Evolutionary conservation across 805 yeast genomes (phyloP).

Genomic region (Barnettozyma pratensis): DNA sequence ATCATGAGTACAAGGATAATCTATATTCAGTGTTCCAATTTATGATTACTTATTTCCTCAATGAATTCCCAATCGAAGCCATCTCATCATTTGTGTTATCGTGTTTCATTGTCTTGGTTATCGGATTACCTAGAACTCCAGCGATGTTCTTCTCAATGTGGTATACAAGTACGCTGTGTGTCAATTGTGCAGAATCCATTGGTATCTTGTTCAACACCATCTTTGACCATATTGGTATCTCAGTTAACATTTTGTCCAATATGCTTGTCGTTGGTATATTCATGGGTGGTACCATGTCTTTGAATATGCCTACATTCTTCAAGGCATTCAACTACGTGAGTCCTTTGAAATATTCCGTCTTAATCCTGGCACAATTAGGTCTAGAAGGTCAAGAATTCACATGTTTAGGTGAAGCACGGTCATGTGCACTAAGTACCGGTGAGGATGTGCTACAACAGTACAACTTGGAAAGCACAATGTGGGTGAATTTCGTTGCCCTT

Average conservation of each 20-base stretch:
- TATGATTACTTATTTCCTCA: constrained; percentile 48
- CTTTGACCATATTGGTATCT: constrained; percentile 70
- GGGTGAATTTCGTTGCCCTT: constrained; percentile 16
- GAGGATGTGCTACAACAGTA: constrained; percentile 50
- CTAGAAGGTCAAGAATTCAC: constrained; percentile 45
- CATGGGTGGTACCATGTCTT: constrained; percentile 79
- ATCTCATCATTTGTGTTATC: constrained; percentile 54
- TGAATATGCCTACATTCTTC: constrained; percentile 64
- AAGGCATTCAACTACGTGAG: constrained; percentile 64
- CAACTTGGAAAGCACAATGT: constrained; percentile 27
- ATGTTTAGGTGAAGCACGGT: constrained; percentile 40
- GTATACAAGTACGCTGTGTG: constrained; percentile 45
- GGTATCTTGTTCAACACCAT: constrained; percentile 72
- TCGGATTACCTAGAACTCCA: constrained; percentile 65
- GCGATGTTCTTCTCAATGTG: constrained; percentile 61
- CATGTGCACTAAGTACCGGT: constrained; percentile 50
- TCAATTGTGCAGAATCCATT: constrained; percentile 77
- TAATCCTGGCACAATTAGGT: constrained; percentile 53
- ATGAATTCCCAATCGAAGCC: constrained; percentile 68
- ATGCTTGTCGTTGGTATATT: constrained; percentile 62
- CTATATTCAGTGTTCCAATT: constrained; percentile 65
- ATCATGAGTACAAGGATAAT: constrained; percentile 71
- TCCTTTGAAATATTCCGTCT: constrained; percentile 68
- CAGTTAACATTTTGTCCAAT: constrained; percentile 62
- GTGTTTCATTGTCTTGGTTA: constrained; percentile 57